Percentiles rank a stretch among this genome's conserved stretches.
Conservation (phyloP, 345 rosid species). For the Pelargonium nanum region DNA sequence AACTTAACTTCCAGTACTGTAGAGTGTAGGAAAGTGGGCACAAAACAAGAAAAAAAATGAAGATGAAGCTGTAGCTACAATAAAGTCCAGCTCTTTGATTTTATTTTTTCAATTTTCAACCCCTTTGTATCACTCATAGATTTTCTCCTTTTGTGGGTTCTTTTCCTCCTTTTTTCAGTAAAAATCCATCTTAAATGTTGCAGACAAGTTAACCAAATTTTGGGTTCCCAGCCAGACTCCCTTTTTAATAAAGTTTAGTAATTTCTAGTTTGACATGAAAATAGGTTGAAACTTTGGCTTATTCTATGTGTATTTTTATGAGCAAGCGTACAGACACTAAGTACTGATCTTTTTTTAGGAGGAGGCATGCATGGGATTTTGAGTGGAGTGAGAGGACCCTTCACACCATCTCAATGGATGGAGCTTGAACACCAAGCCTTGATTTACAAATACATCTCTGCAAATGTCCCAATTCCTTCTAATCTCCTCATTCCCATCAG, state of each 20-base stretch:
- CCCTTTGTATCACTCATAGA: too few relatives aligned
- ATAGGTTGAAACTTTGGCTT: too few relatives aligned
- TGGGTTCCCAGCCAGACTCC: too few relatives aligned
- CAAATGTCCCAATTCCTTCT: slow-evolving; percentile 72
- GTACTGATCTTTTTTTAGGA: slow-evolving; percentile 9
- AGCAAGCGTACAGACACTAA: too few relatives aligned
- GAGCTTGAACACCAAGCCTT: slow-evolving; percentile 93
- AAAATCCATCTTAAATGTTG: slow-evolving; percentile 1
- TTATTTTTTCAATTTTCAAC: neutral
- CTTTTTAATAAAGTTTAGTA: too few relatives aligned
- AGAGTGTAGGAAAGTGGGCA: neutral
- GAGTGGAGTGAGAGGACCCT: slow-evolving; percentile 41
- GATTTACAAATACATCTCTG: slow-evolving; percentile 75
- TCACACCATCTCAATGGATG: slow-evolving; percentile 73
- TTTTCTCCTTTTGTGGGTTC: too few relatives aligned
- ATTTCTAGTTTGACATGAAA: too few relatives aligned
- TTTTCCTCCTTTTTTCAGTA: neutral
- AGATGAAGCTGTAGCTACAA: neutral
- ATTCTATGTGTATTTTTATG: too few relatives aligned
- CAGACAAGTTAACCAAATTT: slow-evolving; percentile 2
- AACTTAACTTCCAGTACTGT: too few relatives aligned
- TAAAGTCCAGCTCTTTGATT: neutral
- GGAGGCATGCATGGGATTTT: slow-evolving; percentile 20
- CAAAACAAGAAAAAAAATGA: slow-evolving; percentile 4
- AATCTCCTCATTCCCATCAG: slow-evolving; percentile 61